Evolutionary conservation across 2,329 filamentous ascomycete species (phyloP).

Genomic region (Cordyceps tenuipes): DNA sequence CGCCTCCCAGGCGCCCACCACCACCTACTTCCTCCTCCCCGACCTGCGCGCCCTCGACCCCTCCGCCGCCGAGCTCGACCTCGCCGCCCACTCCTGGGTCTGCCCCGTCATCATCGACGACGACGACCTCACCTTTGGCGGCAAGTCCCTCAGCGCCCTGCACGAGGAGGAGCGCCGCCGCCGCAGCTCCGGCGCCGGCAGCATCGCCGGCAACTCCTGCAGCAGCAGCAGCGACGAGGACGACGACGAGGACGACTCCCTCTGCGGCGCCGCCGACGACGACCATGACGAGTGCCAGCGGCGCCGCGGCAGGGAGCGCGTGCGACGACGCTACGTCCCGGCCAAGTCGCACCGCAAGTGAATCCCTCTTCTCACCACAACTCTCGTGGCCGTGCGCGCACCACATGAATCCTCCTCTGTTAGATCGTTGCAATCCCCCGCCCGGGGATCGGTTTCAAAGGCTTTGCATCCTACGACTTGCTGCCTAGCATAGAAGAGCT

Average conservation of each 20-base stretch:
- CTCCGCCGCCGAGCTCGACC: slow-evolving; percentile 26
- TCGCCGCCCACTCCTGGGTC: slow-evolving; percentile 36
- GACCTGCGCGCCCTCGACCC: slow-evolving; percentile 26
- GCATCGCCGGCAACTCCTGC: slow-evolving; percentile 24
- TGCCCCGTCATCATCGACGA: slow-evolving; percentile 51
- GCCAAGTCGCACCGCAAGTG: slow-evolving; percentile 26
- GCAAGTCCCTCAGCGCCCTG: slow-evolving; percentile 51
- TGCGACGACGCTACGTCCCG: slow-evolving; percentile 23
- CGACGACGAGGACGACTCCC: slow-evolving; percentile 16
- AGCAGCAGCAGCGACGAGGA: slow-evolving; percentile 12
- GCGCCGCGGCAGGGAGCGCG: slow-evolving; percentile 31
- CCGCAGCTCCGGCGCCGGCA: slow-evolving; percentile 30
- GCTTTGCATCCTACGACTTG: background rate
- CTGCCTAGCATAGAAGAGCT: slow-evolving; percentile 4
- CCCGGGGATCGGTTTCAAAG: background rate
- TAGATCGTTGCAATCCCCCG: background rate
- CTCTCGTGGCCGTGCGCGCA: no score
- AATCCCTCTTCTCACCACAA: background rate
- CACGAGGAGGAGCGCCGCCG: slow-evolving; percentile 50
- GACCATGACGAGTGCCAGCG: slow-evolving; percentile 21
- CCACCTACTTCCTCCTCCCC: slow-evolving; percentile 23
- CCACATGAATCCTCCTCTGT: no score
- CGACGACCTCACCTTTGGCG: slow-evolving; percentile 52
- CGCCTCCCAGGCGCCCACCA: background rate
- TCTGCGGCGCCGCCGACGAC: slow-evolving; percentile 6